phyloP scores from a whole-genome alignment of 2,329 filamentous ascomycete species.

The Apiospora saccharicola region DNA sequence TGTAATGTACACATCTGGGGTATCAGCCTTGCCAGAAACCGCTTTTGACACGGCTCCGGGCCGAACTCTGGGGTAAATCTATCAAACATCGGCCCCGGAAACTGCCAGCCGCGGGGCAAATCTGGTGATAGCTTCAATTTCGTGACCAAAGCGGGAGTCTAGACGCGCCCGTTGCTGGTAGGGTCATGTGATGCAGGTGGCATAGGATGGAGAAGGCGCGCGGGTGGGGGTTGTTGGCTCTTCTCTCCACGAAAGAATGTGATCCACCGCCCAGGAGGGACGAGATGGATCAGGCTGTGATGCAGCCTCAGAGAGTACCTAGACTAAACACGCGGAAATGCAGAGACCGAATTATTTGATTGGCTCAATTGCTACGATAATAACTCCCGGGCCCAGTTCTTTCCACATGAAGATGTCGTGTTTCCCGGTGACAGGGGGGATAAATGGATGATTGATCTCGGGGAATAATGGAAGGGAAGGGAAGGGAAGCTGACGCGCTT shows the following conservation, averaged over 20 bases:
- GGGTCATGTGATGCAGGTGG: constrained; percentile 1
- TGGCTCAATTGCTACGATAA: constrained; percentile 7
- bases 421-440: background rate
- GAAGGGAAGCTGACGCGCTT: constrained; percentile 17
- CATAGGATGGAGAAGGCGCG: background rate
- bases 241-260: background rate
- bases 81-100: constrained; percentile 15
- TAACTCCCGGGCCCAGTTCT: constrained; percentile 4
- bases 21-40: constrained; percentile 23
- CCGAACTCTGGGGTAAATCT: constrained; percentile 26
- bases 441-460: background rate
- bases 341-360: constrained; percentile 15
- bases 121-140: constrained; percentile 29
- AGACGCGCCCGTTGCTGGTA: background rate
- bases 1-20: constrained; percentile 19
- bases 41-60: constrained; percentile 10
- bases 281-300: constrained; percentile 4
- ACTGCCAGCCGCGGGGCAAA: constrained; percentile 21
- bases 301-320: background rate
- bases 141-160: constrained; percentile 24
- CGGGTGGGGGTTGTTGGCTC: background rate
- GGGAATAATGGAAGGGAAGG: constrained; percentile 3
- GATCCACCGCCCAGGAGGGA: background rate
- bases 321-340: background rate
- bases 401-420: constrained; percentile 1